phyloP scores from a whole-genome alignment of 2,329 filamentous ascomycete species.

The Diplodia mutila region DNA sequence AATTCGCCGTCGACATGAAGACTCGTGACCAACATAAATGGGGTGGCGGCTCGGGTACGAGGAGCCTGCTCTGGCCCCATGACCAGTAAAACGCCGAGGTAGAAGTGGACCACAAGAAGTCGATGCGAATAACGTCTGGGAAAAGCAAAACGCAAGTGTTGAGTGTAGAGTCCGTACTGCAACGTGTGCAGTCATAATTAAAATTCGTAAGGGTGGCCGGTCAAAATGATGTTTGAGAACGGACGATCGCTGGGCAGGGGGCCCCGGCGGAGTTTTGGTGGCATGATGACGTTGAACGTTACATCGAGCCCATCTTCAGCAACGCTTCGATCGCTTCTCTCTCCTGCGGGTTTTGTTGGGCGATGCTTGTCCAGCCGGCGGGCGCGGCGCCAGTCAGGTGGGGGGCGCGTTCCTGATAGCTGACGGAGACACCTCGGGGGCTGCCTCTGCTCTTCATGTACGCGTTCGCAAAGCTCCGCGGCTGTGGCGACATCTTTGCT shows the following conservation, averaged over 20 bases:
- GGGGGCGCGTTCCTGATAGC: constrained; percentile 16
- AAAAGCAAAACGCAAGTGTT: background rate
- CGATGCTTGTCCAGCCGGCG: constrained; percentile 11
- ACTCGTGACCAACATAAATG: constrained; percentile 13
- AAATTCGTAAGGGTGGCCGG: background rate
- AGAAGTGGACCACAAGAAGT: background rate
- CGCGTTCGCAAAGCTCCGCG: constrained; percentile 6
- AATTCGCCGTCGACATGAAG: background rate
- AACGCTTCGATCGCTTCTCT: constrained; percentile 81
- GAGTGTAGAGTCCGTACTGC: background rate
- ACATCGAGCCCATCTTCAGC: constrained; percentile 74
- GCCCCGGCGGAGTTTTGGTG: background rate
- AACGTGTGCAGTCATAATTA: background rate
- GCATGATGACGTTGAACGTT: constrained; percentile 29
- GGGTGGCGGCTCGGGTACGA: background rate
- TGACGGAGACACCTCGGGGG: background rate
- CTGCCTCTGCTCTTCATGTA: background rate
- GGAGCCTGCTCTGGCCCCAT: constrained; percentile 3
- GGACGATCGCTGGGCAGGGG: background rate
- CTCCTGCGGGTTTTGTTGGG: constrained; percentile 66
- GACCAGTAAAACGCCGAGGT: constrained; percentile 21
- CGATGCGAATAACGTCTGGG: background rate
- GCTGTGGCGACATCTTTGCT: background rate
- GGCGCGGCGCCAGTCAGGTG: background rate
- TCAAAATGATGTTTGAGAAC: background rate